Evolutionary conservation across 345 rosid species (phyloP).

Genomic region (Heritiera littoralis): DNA sequence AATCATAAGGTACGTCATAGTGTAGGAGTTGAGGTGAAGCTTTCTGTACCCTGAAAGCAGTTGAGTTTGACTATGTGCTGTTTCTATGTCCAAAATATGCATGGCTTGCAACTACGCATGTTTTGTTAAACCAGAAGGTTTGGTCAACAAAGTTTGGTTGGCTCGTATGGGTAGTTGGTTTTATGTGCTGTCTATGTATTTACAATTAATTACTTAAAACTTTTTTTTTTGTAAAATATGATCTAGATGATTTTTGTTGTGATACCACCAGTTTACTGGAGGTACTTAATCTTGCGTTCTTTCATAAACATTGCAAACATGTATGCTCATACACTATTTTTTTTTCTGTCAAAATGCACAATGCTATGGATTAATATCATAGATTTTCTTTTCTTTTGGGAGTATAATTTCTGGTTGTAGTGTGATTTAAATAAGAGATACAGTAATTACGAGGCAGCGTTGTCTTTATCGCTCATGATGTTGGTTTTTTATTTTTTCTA

Average conservation of each 20-base stretch:
- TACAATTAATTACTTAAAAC: not conserved
- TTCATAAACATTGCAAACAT: not conserved
- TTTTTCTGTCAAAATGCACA: not conserved
- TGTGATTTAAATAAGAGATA: not conserved
- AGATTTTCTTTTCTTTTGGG: not conserved
- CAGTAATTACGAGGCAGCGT: not conserved
- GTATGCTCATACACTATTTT: not conserved
- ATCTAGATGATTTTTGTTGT: not conserved
- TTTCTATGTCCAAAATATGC: not conserved
- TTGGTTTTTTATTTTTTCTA: constrained; percentile 3
- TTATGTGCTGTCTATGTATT: not conserved
- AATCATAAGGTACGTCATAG: constrained; percentile 49
- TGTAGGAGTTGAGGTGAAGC: constrained; percentile 13
- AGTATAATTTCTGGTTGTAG: not conserved
- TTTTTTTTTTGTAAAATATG: not conserved
- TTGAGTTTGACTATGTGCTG: constrained; percentile 14
- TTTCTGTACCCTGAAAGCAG: constrained; percentile 12
- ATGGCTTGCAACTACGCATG: not conserved
- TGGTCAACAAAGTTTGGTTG: not conserved
- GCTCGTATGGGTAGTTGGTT: not conserved
- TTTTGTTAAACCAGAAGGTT: not conserved
- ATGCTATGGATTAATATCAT: not conserved
- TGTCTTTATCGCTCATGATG: not conserved
- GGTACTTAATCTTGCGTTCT: not conserved
- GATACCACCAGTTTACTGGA: not conserved